Evolutionary conservation across 2,329 filamentous ascomycete species (phyloP), one percentile per base, ranked within the genome.

Genomic region (Aspergillus sp.): DNA sequence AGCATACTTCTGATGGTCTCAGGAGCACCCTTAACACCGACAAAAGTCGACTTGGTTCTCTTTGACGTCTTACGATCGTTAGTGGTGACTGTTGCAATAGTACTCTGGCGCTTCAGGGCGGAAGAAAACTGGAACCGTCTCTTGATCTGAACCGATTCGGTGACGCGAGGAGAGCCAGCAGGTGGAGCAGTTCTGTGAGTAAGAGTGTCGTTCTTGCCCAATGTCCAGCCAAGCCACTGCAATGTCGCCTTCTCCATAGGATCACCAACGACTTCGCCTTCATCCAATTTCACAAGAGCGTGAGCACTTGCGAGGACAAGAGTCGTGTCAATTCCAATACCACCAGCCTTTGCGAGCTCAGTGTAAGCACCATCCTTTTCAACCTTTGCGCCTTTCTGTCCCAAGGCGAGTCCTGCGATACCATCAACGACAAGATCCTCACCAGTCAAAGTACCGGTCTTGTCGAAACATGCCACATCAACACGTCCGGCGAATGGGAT

Each of bases 161-260:
- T 59, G 9, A 56, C 49, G 27, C 60, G 70, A 28, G 73, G 65
- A 19, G 72, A 65, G 10, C 70, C 63, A 3, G 69, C 62, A 8
- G 74, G 67, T 5, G 56, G 44, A 28, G 51, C 50, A 37, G 53
- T 52, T 63, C 87, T 90, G 65, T 82, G 86, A 27, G 82, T 82
- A 11, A 98, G 78, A 29, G 79, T 83, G 59, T 98, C 91, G 53
- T 95, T 93, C 59, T 82, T 85, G 38, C 90, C 90, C n/a, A 98
- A 78, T 44, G 79, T 83, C 93, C 93, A 98, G 42, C 91, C 90
- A 8, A 98, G 82, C 44, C 91, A 90, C 39, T 78, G 75, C 27
- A 98, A 74, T 1, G 93, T 97, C 36, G 93, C 93, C 70, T 97
- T 97, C 64, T 98, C 93, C 93, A 98, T 98, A 2, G 93, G 93